Base-by-base conservation (phyloP, 2,329 filamentous ascomycete species). In the Neophaeococcomyces mojaviensis region DNA sequence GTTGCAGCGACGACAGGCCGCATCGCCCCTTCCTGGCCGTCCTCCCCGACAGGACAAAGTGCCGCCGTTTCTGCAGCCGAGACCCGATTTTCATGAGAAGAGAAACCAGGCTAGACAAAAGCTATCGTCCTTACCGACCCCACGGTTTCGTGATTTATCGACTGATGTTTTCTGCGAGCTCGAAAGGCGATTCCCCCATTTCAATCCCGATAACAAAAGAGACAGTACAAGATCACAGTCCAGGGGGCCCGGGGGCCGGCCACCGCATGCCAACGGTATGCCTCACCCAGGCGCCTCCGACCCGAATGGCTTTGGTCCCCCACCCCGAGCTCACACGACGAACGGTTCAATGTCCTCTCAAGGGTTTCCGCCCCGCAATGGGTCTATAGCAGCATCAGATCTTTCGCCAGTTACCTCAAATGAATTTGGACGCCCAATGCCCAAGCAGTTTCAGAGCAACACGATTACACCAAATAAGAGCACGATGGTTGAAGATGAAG, bases 401-500 rank as follows among this genome's bases (percentile, higher is more conserved):
- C 49, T 49, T 24, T 48, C 46, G 19, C 48, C 46, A 16, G 33
- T 48, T 22, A 28, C 41, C 3, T 24, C 50, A 38, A 79, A 81
- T 57, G 81, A 84, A 43, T 84, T 81, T 53, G 82, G 84, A 34
- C 77, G 86, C 37, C 89, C 89, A 3, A 78, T 86, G 55, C 84
- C 86, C 13, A 95, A 94, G 62, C 88, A 88, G 31, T 88, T 94
- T 55, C 89, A 95, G 62, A 90, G 85, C 61, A 97, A 94, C 61
- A 97, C 88, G 0, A 94, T 97, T 58, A 85, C 97, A 26, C 92
- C 92, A 1, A 97, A 96, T 62, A 98, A 97, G 68, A 94, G 90
- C 59, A 96, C 86, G 1, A 89, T 97, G 82, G 81, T 97, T 1
- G 92, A 98, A 64, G 92, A 97, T 61, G 89, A 94, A 54, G 88